A percentile compares a stretch with the other conserved stretches of the same genome.
Evolutionary conservation across 2,329 filamentous ascomycete species (phyloP).

Genomic region (Chaetomiaceae sp.): DNA sequence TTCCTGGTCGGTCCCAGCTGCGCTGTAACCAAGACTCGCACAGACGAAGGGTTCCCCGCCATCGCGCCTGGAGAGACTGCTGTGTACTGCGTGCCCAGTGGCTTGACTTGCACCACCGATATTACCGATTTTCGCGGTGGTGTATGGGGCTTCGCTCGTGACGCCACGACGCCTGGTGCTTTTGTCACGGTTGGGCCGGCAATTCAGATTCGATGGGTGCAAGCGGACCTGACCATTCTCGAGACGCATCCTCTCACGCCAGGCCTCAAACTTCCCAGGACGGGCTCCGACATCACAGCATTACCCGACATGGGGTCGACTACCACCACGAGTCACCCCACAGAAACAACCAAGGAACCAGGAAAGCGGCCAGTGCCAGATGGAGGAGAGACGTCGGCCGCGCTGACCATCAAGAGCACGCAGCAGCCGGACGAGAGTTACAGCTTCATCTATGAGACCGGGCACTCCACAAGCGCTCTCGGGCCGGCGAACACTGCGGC

Average conservation of each 20-base stretch:
- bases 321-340: not conserved
- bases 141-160: conserved; percentile 34
- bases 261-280: conserved; percentile 26
- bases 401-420: not conserved
- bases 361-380: not conserved
- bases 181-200: conserved; percentile 35
- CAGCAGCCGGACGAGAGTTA: not conserved
- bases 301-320: not conserved
- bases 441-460: not conserved
- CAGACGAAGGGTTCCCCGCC: conserved; percentile 31
- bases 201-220: conserved; percentile 38
- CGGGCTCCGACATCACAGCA: not conserved
- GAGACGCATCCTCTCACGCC: conserved; percentile 38
- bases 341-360: not conserved
- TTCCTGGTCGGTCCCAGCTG: conserved; percentile 34
- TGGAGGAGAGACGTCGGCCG: not conserved
- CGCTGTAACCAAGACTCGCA: conserved; percentile 27
- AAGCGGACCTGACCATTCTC: conserved; percentile 32
- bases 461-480: not conserved
- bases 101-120: conserved; percentile 39
- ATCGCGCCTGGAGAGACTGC: conserved; percentile 31
- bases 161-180: conserved; percentile 19
- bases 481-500: not conserved
- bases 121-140: conserved; percentile 38
- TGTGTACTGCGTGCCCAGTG: conserved; percentile 33